Conservation (phyloP, 2,329 filamentous ascomycete species). For the Calonectria ilicicola region DNA sequence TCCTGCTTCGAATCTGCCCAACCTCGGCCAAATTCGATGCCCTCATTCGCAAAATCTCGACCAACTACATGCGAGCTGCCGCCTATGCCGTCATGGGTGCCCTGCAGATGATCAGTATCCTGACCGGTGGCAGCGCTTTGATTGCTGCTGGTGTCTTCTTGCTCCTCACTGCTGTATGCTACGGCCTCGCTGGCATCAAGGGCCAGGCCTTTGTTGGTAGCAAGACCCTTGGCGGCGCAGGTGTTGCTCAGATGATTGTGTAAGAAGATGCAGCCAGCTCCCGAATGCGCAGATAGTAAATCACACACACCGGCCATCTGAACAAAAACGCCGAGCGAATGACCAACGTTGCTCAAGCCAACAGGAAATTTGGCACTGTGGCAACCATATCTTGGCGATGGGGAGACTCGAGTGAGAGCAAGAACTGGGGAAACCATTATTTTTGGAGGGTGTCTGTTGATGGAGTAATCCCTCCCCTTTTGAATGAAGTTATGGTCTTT, state of each 20-base stretch:
- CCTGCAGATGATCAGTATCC: slow-evolving; percentile 86
- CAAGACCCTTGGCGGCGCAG: slow-evolving; percentile 95
- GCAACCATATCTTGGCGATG: not conserved
- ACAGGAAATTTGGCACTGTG: not conserved
- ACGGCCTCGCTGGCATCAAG: slow-evolving; percentile 82
- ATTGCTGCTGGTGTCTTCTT: slow-evolving; percentile 90
- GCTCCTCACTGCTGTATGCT: slow-evolving; percentile 82
- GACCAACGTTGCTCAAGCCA: slow-evolving; percentile 5
- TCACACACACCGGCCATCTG: slow-evolving; percentile 8
- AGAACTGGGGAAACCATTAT: slow-evolving; percentile 9
- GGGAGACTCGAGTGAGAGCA: slow-evolving; percentile 13
- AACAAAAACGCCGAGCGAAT: not conserved
- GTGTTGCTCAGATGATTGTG: slow-evolving; percentile 98
- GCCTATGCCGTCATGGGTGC: slow-evolving; percentile 86
- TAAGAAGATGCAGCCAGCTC: slow-evolving; percentile 54
- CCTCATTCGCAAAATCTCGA: slow-evolving; percentile 91
- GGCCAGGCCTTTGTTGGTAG: slow-evolving; percentile 89
- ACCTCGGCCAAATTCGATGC: slow-evolving; percentile 90
- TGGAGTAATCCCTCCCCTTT: slow-evolving; percentile 32
- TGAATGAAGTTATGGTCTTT: slow-evolving; percentile 38
- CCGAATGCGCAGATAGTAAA: not conserved
- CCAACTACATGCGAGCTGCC: slow-evolving; percentile 95
- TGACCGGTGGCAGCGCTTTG: slow-evolving; percentile 74
- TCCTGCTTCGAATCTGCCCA: slow-evolving; percentile 96
- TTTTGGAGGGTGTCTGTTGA: slow-evolving; percentile 22